Evolutionary conservation across 176 grass and related monocot species (phyloP).

Genomic region (Oryza longistaminata): DNA sequence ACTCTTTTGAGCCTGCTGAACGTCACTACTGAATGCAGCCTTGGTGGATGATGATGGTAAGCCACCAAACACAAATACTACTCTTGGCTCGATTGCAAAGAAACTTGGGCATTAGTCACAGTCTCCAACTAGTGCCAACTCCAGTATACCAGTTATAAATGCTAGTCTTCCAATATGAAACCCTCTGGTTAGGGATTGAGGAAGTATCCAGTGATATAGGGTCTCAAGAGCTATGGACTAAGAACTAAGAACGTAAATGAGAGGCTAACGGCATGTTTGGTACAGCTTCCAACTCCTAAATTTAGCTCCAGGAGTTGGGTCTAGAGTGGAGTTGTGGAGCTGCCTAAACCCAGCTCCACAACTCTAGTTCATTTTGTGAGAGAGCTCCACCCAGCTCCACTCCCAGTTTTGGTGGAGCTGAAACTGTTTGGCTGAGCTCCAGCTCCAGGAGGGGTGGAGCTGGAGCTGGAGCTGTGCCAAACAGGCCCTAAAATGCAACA

Average conservation of each 20-base stretch:
- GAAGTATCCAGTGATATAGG: not conserved
- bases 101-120: not conserved
- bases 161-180: conserved; percentile 2
- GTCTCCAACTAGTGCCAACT: conserved; percentile 8
- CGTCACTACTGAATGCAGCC: not conserved
- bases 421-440: too few species aligned
- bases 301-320: too few species aligned
- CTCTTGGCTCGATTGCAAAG: conserved; percentile 5
- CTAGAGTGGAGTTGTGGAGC: too few species aligned
- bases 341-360: too few species aligned
- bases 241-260: not conserved
- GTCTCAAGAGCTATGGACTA: conserved; percentile 21
- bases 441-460: too few species aligned
- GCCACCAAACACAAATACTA: not conserved
- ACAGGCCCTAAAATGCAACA: conserved; percentile 15
- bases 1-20: not conserved
- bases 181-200: not conserved
- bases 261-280: too few species aligned
- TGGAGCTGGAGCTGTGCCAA: too few species aligned
- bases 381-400: too few species aligned
- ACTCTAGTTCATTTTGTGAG: too few species aligned
- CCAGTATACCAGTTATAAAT: not conserved
- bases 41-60: conserved; percentile 12
- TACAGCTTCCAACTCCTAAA: too few species aligned
- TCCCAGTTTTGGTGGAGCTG: too few species aligned